Evolutionary conservation across 306 rosid species (phyloP).

Genomic region (Prinsepia uniflora): DNA sequence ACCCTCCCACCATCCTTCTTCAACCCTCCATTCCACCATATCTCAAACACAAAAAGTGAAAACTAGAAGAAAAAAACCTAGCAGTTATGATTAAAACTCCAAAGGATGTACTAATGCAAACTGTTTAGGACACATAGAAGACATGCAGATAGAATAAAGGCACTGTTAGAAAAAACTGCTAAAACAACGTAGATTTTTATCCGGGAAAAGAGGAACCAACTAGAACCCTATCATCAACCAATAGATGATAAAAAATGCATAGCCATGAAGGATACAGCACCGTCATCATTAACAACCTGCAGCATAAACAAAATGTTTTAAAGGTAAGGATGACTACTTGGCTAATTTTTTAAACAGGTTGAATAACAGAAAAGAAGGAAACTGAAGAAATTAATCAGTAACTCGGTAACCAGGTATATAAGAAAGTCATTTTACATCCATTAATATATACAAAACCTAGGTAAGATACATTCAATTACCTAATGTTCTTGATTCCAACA

Average conservation of each 20-base stretch:
- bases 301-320: conserved; percentile 27
- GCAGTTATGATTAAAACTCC: neutral
- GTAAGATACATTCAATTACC: neutral
- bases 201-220: no score
- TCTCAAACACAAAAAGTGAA: no score
- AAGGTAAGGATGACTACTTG: conserved; percentile 4
- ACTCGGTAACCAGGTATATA: neutral
- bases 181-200: neutral
- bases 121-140: neutral
- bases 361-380: neutral
- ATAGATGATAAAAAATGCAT: conserved; percentile 21
- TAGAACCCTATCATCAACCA: no score
- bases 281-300: conserved; percentile 95
- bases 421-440: neutral
- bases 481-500: neutral
- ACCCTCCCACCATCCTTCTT: no score
- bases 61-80: no score
- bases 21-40: no score
- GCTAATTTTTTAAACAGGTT: neutral
- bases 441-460: neutral
- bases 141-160: neutral
- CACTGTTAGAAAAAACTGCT: neutral
- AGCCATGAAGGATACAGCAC: conserved; percentile 74
- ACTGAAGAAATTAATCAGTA: neutral
- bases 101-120: neutral